phyloP scores from a whole-genome alignment of 2,329 filamentous ascomycete species.

The Diaporthe citri region DNA sequence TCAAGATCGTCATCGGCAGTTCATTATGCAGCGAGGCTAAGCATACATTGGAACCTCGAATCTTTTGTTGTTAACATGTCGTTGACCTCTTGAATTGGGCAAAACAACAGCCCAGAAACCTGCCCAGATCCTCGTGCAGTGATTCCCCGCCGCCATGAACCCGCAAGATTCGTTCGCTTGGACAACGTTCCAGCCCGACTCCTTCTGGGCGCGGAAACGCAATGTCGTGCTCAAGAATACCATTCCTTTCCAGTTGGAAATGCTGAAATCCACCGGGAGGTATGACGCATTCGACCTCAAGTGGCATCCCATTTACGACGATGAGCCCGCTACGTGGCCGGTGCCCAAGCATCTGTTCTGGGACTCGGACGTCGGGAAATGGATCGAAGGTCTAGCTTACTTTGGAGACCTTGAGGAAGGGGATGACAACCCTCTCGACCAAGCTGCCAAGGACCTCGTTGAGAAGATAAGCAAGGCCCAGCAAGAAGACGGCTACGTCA shows the following conservation, averaged over 20 bases:
- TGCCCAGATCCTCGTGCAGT: not conserved
- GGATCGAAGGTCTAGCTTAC: constrained; percentile 73
- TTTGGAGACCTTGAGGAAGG: constrained; percentile 55
- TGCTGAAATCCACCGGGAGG: constrained; percentile 57
- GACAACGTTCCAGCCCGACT: constrained; percentile 30
- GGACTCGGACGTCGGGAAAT: constrained; percentile 70
- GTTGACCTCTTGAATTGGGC: not conserved
- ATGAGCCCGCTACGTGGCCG: constrained; percentile 53
- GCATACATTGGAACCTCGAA: not conserved
- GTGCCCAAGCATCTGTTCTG: constrained; percentile 59
- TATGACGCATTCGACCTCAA: constrained; percentile 69
- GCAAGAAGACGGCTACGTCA: constrained; percentile 71
- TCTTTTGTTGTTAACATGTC: not conserved
- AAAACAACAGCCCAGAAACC: not conserved
- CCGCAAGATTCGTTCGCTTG: constrained; percentile 36
- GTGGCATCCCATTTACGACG: constrained; percentile 67
- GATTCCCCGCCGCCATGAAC: constrained; percentile 8
- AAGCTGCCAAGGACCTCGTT: constrained; percentile 66
- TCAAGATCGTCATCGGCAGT: constrained; percentile 7
- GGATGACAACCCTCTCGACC: constrained; percentile 59
- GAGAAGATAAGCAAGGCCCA: constrained; percentile 69
- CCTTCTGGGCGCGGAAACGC: constrained; percentile 38
- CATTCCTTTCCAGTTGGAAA: constrained; percentile 36
- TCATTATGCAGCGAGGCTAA: not conserved
- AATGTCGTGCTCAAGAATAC: constrained; percentile 35